Evolutionary conservation across 163 green algal genomes (phyloP), one percentile per base, ranked within the genome.

Genomic region (Chlamydomonas reinhardtii): DNA sequence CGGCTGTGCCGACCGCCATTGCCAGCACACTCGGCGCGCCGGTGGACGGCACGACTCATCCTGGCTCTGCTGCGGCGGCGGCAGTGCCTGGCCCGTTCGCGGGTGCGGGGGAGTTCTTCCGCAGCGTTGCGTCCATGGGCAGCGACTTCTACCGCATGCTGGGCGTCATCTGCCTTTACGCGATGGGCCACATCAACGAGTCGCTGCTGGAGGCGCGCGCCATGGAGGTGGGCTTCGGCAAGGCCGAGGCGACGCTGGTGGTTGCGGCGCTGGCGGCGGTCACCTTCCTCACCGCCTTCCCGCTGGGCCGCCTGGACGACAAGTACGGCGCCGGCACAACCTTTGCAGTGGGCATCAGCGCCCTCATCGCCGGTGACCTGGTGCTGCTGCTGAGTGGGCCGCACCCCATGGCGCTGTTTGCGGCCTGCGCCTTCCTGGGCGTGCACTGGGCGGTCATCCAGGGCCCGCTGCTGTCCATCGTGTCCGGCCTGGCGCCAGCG

Each of bases 201-300:
- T 82, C 71, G 39, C 74, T 83, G 66, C 52, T 86, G 62, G 75
- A 89, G 78, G 85, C 72, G 73, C 84, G 92, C 9, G 92, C 92
- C 27, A 94, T 94, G 65, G 91, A 95, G 88, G 92, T 92, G 5
- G 92, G 92, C 20, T 94, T 95, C 84, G 92, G 92, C 76, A 95
- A 95, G 89, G 92, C 92, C 3, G 92, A 95, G 91, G 89, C 87
- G 0, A 93, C 92, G 11, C 86, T 95, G 61, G 89, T 95, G 16
- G 88, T 95, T 4, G 91, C 91, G 1, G 64, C 88, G 32, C 83
- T 95, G 39, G 89, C 88, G 34, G 86, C 92, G 32, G 85, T 88
- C 11, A 90, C 92, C 66, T 94, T 91, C 86, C 59, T 93, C n/a
- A 88, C 75, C 37, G 92, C 92, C 22, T 95, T 90, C 74, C 92